These are phyloP conservation scores for Cylindricascospora bacillispora DNA, from an alignment of 1,139 yeast species.

Conservation along the genomic window DNA sequence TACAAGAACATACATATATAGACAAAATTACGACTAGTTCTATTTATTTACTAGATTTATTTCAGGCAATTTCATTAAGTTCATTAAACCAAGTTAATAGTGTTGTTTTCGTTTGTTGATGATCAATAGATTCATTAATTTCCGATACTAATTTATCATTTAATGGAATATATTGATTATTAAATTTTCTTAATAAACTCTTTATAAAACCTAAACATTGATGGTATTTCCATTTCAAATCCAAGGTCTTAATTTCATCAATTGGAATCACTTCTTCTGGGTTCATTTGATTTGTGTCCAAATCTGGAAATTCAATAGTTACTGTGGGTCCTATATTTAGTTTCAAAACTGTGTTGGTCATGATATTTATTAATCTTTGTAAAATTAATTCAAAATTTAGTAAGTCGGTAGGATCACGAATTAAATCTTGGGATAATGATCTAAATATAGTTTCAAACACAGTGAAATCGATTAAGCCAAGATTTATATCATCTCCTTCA, in stretches of 20 bases:
- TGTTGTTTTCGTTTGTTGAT: conserved; percentile 21
- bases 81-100: conserved; percentile 27
- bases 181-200: conserved; percentile 30
- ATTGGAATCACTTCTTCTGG: conserved; percentile 5
- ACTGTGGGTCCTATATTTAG: conserved; percentile 22
- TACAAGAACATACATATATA: too few relatives aligned
- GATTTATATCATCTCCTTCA: conserved; percentile 13
- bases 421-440: conserved; percentile 21
- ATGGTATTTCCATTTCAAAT: conserved; percentile 29
- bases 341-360: conserved; percentile 24
- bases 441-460: conserved; percentile 29
- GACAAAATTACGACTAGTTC: too few relatives aligned
- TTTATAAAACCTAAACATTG: conserved; percentile 27
- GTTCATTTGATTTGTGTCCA: conserved; percentile 16
- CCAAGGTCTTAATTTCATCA: conserved; percentile 16
- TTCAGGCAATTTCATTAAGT: conserved; percentile 8
- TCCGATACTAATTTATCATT: conserved; percentile 15
- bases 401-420: conserved; percentile 9
- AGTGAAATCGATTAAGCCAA: conserved; percentile 27
- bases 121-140: conserved; percentile 18
- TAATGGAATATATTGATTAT: conserved; percentile 23
- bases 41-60: too few relatives aligned
- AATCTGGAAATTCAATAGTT: conserved; percentile 20
- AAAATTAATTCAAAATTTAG: conserved; percentile 28
- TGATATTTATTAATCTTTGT: conserved; percentile 28